These are phyloP conservation scores for Sphagnurus paluster DNA, from an alignment of 1,284 basidiomycete genomes.

Conservation along the genomic window DNA sequence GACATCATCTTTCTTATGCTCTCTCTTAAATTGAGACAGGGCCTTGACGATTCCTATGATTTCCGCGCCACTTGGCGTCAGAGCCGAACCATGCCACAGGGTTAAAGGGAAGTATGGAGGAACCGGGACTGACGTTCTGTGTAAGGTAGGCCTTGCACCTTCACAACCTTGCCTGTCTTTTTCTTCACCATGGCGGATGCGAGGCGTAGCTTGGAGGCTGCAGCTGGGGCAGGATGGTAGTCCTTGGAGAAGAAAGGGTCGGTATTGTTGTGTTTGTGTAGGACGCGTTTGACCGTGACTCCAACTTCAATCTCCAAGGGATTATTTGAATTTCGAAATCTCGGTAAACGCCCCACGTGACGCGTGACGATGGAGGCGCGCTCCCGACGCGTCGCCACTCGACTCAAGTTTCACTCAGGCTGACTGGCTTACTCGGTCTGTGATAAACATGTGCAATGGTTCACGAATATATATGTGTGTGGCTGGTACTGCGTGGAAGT, in stretches of 20 bases:
- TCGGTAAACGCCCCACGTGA: conserved; percentile 11
- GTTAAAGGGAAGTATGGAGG: conserved; percentile 24
- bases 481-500: too few species aligned
- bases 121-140: too few species aligned
- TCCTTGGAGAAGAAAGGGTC: not conserved
- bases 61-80: conserved; percentile 3
- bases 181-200: conserved; percentile 14
- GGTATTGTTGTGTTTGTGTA: not conserved
- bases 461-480: too few species aligned
- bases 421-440: too few species aligned
- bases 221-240: not conserved
- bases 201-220: not conserved
- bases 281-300: conserved; percentile 5
- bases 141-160: conserved; percentile 44
- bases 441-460: not conserved
- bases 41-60: conserved; percentile 46
- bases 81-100: not conserved
- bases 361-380: conserved; percentile 7
- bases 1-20: conserved; percentile 42
- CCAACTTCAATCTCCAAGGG: not conserved
- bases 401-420: not conserved
- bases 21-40: conserved; percentile 43
- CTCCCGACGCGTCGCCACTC: not conserved
- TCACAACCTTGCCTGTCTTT: conserved; percentile 19
- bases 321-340: too few species aligned